Conservation (phyloP, 2,329 filamentous ascomycete species). For the Aspergillus ibericus region DNA sequence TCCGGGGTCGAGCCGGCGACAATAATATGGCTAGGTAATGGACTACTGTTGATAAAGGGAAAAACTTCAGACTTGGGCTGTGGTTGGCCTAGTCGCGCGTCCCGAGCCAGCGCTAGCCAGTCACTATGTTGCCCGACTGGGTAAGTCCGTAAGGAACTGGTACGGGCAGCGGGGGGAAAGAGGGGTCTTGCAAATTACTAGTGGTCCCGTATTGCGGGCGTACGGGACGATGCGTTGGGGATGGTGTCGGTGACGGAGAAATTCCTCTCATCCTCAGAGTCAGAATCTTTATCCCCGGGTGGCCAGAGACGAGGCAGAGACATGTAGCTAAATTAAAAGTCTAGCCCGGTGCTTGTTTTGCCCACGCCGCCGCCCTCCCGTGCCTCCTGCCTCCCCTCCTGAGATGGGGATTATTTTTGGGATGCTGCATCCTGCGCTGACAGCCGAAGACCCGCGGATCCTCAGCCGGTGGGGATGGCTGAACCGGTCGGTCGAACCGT, state of each 20-base stretch:
- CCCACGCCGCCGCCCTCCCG: background rate
- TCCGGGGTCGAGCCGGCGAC: constrained; percentile 1
- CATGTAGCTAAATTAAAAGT: too few species aligned
- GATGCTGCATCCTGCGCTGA: constrained; percentile 9
- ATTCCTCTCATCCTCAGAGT: background rate
- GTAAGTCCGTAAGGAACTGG: constrained; percentile 10
- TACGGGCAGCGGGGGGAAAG: constrained; percentile 1
- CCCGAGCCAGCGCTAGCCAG: background rate
- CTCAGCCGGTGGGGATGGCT: constrained; percentile 3
- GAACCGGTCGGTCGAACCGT: constrained; percentile 12
- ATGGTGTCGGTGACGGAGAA: background rate
- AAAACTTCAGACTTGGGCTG: background rate
- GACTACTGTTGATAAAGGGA: constrained; percentile 6
- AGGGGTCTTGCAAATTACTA: background rate
- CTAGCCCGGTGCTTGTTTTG: background rate
- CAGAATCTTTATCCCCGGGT: background rate
- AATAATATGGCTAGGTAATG: background rate
- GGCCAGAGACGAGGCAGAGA: background rate
- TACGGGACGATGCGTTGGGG: background rate
- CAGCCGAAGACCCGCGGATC: constrained; percentile 13
- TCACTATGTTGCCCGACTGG: constrained; percentile 8
- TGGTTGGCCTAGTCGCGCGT: background rate
- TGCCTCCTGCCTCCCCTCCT: background rate
- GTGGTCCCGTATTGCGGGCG: background rate
- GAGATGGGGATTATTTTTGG: constrained; percentile 8